phyloP scores from a whole-genome alignment of 2,329 filamentous ascomycete species.

The Corynespora cassiicola region DNA sequence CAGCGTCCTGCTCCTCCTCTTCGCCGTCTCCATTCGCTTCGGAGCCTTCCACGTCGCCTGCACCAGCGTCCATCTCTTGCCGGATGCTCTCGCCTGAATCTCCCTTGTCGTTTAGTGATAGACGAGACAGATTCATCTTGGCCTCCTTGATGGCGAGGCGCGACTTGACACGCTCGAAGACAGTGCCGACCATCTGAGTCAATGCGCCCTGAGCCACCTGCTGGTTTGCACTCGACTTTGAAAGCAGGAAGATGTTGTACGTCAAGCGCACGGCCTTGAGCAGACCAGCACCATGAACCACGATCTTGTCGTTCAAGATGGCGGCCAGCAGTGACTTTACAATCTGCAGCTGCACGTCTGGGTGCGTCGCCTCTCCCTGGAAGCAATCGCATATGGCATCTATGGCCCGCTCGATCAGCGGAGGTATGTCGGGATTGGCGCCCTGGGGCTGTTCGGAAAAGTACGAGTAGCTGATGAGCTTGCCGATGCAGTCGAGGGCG shows the following conservation, averaged over 20 bases:
- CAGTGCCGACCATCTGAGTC: conserved; percentile 98
- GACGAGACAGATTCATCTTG: conserved; percentile 63
- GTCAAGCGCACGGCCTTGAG: conserved; percentile 97
- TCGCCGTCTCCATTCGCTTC: conserved; percentile 48
- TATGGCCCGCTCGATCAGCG: conserved; percentile 95
- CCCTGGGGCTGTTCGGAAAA: conserved; percentile 68
- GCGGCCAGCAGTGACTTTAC: conserved; percentile 96
- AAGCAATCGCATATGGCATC: conserved; percentile 99
- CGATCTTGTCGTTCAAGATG: conserved; percentile 97
- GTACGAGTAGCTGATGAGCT: conserved; percentile 98
- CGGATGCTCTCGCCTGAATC: conserved; percentile 39
- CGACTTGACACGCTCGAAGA: conserved; percentile 92
- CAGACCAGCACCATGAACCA: conserved; percentile 94
- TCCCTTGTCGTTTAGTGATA: conserved; percentile 46
- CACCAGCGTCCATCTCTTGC: conserved; percentile 30
- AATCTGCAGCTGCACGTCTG: conserved; percentile 95
- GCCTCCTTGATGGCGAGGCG: conserved; percentile 87
- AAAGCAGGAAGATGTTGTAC: conserved; percentile 98
- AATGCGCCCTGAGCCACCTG: conserved; percentile 96
- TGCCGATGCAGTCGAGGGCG: conserved; percentile 96
- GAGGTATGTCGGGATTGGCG: conserved; percentile 56
- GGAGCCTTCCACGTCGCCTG: conserved; percentile 29
- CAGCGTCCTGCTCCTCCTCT: conserved; percentile 43
- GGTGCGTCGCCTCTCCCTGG: conserved; percentile 90
- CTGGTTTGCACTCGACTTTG: conserved; percentile 92